Evolutionary conservation across 2,329 filamentous ascomycete species (phyloP).

Genomic region (Curvularia sp.): DNA sequence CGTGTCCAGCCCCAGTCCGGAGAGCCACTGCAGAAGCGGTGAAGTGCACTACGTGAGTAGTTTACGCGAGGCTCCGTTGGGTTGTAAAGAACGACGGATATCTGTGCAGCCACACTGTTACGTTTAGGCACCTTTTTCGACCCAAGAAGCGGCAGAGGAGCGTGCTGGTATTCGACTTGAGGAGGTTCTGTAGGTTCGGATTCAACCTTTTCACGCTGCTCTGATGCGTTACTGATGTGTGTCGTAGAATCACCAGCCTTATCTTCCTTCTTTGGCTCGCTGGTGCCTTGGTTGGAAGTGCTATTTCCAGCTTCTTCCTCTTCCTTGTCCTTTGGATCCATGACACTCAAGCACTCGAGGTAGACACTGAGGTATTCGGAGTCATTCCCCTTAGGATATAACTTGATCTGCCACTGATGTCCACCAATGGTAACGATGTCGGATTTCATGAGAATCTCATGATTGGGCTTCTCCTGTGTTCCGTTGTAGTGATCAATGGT

Average conservation of each 20-base stretch:
- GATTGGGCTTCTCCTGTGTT: constrained; percentile 66
- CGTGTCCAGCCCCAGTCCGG: constrained; percentile 70
- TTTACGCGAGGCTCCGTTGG: constrained; percentile 66
- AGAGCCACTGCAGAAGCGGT: constrained; percentile 65
- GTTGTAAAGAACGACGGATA: constrained; percentile 69
- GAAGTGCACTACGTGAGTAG: constrained; percentile 62
- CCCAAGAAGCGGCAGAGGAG: constrained; percentile 48
- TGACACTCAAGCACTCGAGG: constrained; percentile 64
- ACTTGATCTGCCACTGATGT: constrained; percentile 70
- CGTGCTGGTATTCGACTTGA: constrained; percentile 35
- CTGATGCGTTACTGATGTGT: background rate
- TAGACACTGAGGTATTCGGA: constrained; percentile 66
- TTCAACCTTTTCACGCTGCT: constrained; percentile 9
- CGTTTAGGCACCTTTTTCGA: constrained; percentile 48
- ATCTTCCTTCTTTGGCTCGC: background rate
- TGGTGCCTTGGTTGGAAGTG: background rate
- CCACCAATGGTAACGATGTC: constrained; percentile 63
- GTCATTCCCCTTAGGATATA: constrained; percentile 68
- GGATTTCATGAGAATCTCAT: constrained; percentile 65
- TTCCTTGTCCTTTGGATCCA: constrained; percentile 23
- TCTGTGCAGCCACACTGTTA: constrained; percentile 62
- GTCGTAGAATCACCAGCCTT: constrained; percentile 1
- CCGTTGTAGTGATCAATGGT: constrained; percentile 65
- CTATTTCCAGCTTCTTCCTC: constrained; percentile 10
- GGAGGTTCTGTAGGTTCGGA: constrained; percentile 7